phyloP scores from a whole-genome alignment of 2,329 filamentous ascomycete species.

The Claviceps sp. region DNA sequence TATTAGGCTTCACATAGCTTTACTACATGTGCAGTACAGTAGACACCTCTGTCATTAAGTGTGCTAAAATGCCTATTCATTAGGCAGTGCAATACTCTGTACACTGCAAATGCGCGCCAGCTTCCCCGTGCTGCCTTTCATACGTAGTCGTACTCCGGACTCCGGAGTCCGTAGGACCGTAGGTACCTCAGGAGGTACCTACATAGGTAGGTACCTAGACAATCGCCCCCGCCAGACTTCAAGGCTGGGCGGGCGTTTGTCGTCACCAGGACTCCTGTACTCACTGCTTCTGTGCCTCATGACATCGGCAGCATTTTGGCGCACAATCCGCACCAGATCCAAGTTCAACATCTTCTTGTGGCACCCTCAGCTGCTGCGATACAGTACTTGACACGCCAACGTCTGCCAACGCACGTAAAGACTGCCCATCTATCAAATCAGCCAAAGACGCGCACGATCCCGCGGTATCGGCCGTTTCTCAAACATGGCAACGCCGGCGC shows the following conservation, averaged over 20 bases:
- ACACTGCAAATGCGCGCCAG: too few relatives aligned
- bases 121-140: too few relatives aligned
- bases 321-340: not conserved
- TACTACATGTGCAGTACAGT: too few relatives aligned
- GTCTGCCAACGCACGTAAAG: conserved; percentile 14
- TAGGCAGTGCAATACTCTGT: too few relatives aligned
- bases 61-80: too few relatives aligned
- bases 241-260: not conserved
- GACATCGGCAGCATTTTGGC: not conserved
- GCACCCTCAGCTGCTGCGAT: not conserved
- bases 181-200: too few relatives aligned
- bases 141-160: too few relatives aligned
- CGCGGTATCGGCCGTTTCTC: conserved; percentile 13
- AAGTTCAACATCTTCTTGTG: not conserved
- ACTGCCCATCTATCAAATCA: conserved; percentile 7
- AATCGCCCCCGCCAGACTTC: too few relatives aligned
- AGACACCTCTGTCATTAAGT: too few relatives aligned
- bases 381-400: not conserved
- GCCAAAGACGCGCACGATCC: conserved; percentile 16
- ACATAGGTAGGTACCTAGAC: too few relatives aligned
- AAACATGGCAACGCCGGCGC: conserved; percentile 40
- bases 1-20: too few relatives aligned
- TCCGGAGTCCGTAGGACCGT: too few relatives aligned
- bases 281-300: not conserved
- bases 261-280: conserved; percentile 1